Evolutionary conservation across 2,329 filamentous ascomycete genomes (phyloP).

Genomic region (Aspergillus niger): DNA sequence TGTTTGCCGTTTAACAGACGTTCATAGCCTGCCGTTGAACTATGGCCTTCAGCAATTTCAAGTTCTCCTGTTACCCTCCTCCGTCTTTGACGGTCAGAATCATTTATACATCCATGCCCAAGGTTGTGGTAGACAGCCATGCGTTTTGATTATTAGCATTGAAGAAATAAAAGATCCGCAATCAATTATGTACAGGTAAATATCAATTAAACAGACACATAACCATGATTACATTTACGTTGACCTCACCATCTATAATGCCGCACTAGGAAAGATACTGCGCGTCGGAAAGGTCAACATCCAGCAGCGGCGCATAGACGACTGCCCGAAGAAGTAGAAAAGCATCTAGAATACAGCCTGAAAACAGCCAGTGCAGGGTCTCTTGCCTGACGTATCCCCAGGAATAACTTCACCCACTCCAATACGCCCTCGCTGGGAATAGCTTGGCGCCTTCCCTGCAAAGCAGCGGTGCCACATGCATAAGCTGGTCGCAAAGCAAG

Average conservation of each 20-base stretch:
- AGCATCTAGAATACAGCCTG: conserved; percentile 25
- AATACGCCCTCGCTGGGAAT: conserved; percentile 17
- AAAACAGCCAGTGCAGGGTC: conserved; percentile 7
- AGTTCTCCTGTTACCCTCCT: neutral
- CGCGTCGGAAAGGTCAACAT: neutral
- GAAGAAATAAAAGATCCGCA: neutral
- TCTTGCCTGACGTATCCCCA: conserved; percentile 10
- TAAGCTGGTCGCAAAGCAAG: conserved; percentile 25
- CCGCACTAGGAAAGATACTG: conserved; percentile 14
- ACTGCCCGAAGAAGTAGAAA: conserved; percentile 13
- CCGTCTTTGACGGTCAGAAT: neutral
- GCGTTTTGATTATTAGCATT: neutral
- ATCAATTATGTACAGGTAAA: conserved; percentile 12
- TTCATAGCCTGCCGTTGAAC: no score
- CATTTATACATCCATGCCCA: no score
- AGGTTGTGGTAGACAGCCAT: neutral
- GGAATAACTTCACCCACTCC: conserved; percentile 15
- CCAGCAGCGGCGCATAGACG: neutral
- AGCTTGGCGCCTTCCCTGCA: conserved; percentile 18
- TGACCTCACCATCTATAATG: conserved; percentile 22
- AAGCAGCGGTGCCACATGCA: conserved; percentile 23
- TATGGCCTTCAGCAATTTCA: no score
- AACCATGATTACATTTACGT: conserved; percentile 24
- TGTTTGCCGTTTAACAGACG: no score
- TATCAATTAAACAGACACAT: conserved; percentile 13